These are phyloP conservation scores for Amoebophrya sp. DNA, from an alignment of 169 alveolate species.

Conservation along the genomic window DNA sequence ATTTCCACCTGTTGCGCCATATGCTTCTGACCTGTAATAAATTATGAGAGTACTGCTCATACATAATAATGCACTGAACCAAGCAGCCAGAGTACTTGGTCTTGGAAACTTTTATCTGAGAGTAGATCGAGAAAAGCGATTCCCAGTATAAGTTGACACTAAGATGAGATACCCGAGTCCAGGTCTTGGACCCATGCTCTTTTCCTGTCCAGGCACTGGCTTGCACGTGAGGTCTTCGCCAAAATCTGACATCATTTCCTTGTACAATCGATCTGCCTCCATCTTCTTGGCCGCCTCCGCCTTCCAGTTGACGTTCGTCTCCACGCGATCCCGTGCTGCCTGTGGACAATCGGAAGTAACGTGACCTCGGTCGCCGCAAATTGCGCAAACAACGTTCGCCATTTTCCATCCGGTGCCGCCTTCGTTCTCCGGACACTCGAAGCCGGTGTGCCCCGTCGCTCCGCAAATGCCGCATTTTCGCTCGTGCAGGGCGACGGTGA, in stretches of 20 bases:
- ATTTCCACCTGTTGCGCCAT: too few relatives aligned
- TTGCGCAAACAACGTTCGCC: slow-evolving; percentile 58
- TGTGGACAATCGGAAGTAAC: slow-evolving; percentile 77
- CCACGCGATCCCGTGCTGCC: slow-evolving; percentile 42
- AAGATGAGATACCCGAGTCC: background rate
- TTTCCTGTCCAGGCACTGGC: too few relatives aligned
- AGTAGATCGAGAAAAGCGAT: too few relatives aligned
- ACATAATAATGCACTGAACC: too few relatives aligned
- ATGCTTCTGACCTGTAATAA: too few relatives aligned
- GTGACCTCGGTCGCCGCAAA: slow-evolving; percentile 85
- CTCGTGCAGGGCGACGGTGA: slow-evolving; percentile 35
- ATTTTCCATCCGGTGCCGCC: slow-evolving; percentile 40
- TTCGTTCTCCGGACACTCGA: slow-evolving; percentile 49
- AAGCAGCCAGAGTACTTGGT: too few relatives aligned
- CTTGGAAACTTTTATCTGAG: too few relatives aligned
- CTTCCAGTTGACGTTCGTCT: background rate
- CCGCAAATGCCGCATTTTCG: slow-evolving; percentile 45
- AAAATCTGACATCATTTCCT: background rate
- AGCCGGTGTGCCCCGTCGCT: slow-evolving; percentile 48
- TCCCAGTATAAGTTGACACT: background rate
- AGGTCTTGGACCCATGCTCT: too few relatives aligned
- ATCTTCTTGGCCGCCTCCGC: background rate
- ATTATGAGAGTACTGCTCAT: too few relatives aligned
- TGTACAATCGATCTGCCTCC: background rate
- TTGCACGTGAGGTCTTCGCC: background rate